Base-by-base conservation (phyloP, 2,329 filamentous ascomycete genomes). In the Cordyceps cicadae region DNA sequence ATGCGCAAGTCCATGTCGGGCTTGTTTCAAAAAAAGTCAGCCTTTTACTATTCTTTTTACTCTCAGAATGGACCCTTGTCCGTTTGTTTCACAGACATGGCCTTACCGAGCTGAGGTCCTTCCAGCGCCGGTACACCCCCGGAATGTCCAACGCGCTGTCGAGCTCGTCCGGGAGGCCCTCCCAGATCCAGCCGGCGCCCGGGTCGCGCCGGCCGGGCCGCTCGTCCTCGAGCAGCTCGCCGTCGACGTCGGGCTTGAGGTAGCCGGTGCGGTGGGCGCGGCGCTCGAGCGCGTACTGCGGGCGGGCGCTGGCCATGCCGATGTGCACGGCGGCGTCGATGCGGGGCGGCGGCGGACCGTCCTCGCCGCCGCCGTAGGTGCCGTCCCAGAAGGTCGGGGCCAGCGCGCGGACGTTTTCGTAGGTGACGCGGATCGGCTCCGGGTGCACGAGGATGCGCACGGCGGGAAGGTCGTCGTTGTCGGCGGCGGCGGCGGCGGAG, bases 251-350 rank as follows among this genome's bases (percentile, higher is more conserved):
- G 21, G 75, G 75, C 66, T 87, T 80, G 19, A 75, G 74, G 73
- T 95, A 96, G 4, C 87, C 87, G 66, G 89, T 85, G 43, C 88
- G 81, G 68, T 89, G 87, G 0, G 82, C 90, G 41, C 82, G 77
- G 12, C 82, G 80, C 75, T 96, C 91, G 9, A 93, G 76, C 12
- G 83, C 81, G 71, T 93, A 95, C 66, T 83, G 72, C 15, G 84
- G 67, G 72, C 80, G 66, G 75, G 83, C 68, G 71, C 88, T 70
- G 70, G 90, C 89, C 81, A 95, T 91, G 64, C 91, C 91, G 56
- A 95, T 88, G 72, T 95, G 90, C 4, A 96, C 72, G 24, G 86
- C 79, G 34, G 88, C 74, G 71, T 95, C 88, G 59, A 86, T 80
- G 54, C 76, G 72, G 59, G 67, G 69, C 29, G 29, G 29, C 29